Evolutionary conservation across 768 basidiomycete species (phyloP).

Genomic region (Pulveroboletus ravenelii): DNA sequence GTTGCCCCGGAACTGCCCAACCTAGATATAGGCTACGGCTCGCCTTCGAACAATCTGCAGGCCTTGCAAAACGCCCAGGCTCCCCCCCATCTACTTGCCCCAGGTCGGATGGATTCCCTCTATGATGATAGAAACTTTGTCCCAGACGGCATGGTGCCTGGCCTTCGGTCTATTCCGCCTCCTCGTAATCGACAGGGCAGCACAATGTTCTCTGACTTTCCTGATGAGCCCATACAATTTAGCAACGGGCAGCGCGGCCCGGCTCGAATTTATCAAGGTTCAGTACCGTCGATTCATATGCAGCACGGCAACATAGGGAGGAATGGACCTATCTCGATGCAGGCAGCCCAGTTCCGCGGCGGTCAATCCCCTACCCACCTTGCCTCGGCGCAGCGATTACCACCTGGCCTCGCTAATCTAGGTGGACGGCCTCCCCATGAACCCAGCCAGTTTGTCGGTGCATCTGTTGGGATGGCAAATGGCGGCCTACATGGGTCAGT

Average conservation of each 20-base stretch:
- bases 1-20: slow-evolving; percentile 20
- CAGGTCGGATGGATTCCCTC: slow-evolving; percentile 55
- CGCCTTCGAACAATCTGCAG: slow-evolving; percentile 31
- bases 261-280: slow-evolving; percentile 54
- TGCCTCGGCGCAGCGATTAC: slow-evolving; percentile 55
- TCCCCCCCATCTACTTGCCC: slow-evolving; percentile 36
- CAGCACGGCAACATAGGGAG: slow-evolving; percentile 50
- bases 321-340: slow-evolving; percentile 50
- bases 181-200: slow-evolving; percentile 56
- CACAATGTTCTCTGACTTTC: slow-evolving; percentile 50
- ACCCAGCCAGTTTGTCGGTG: slow-evolving; percentile 53
- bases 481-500: slow-evolving; percentile 43
- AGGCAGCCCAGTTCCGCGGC: slow-evolving; percentile 62
- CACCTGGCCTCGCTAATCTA: slow-evolving; percentile 77
- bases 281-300: slow-evolving; percentile 44
- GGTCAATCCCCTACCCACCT: slow-evolving; percentile 60
- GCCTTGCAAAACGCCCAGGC: slow-evolving; percentile 40
- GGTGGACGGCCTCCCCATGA: slow-evolving; percentile 81
- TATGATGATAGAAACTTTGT: slow-evolving; percentile 79
- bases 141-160: slow-evolving; percentile 83
- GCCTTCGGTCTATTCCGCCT: slow-evolving; percentile 62
- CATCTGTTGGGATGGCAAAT: slow-evolving; percentile 42
- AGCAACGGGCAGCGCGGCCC: slow-evolving; percentile 53
- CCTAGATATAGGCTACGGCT: slow-evolving; percentile 24
- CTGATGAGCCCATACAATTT: slow-evolving; percentile 63